Percentiles rank a stretch among this genome's conserved stretches.
These are phyloP conservation scores for Mrakia hoshinonis DNA, from an alignment of 768 basidiomycete species.

Conservation along the genomic window DNA sequence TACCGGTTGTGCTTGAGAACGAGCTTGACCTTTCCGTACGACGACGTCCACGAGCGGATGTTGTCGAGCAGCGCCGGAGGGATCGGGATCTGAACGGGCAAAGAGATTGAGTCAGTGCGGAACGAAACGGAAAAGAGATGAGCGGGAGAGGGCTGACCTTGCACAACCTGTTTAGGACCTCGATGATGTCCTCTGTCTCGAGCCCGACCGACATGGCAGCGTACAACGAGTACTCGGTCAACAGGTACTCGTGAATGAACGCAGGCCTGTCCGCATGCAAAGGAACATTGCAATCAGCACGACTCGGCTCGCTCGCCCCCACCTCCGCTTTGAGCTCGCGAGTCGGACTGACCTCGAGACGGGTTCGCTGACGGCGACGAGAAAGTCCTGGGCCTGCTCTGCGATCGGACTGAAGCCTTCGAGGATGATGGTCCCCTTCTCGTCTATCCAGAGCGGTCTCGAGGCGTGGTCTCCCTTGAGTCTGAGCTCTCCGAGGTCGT, in stretches of 20 bases:
- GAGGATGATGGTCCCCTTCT: slow-evolving; percentile 61
- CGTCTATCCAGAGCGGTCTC: slow-evolving; percentile 82
- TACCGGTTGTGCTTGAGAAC: slow-evolving; percentile 97
- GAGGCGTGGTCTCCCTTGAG: slow-evolving; percentile 84
- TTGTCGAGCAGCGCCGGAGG: slow-evolving; percentile 75
- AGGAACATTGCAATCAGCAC: neutral
- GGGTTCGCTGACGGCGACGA: slow-evolving; percentile 95
- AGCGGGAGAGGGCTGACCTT: slow-evolving; percentile 48
- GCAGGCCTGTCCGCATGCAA: slow-evolving; percentile 57
- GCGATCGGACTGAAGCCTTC: slow-evolving; percentile 97
- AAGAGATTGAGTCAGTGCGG: too few relatives aligned
- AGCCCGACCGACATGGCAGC: slow-evolving; percentile 97
- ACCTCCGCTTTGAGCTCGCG: too few relatives aligned
- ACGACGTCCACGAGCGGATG: slow-evolving; percentile 86
- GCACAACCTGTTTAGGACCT: slow-evolving; percentile 53
- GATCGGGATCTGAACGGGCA: slow-evolving; percentile 64
- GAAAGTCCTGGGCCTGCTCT: slow-evolving; percentile 95
- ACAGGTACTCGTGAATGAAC: slow-evolving; percentile 97
- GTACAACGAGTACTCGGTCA: slow-evolving; percentile 94
- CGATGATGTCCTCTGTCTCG: slow-evolving; percentile 96
- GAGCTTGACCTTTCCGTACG: slow-evolving; percentile 96
- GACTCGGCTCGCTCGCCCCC: too few relatives aligned
- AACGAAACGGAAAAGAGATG: slow-evolving; percentile 46
- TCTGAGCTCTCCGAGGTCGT: slow-evolving; percentile 49
- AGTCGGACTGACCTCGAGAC: slow-evolving; percentile 67